phyloP scores from a whole-genome alignment of 805 yeast species.

The Saccharomyces eubayanus region DNA sequence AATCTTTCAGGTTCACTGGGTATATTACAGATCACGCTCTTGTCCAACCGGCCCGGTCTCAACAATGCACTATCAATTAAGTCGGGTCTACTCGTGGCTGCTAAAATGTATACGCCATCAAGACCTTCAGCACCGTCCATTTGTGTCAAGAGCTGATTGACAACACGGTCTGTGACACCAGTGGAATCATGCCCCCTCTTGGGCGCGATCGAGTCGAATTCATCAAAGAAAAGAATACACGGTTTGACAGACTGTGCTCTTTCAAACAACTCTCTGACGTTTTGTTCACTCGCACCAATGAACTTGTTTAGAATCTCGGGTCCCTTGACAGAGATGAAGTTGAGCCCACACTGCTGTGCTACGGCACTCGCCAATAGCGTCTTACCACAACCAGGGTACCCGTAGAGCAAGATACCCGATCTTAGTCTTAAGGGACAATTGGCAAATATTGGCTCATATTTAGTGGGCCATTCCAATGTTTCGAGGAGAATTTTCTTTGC shows the following conservation, averaged over 20 bases:
- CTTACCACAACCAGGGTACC: constrained; percentile 97
- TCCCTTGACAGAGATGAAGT: constrained; percentile 88
- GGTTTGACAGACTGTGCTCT: constrained; percentile 93
- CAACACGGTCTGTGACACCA: constrained; percentile 96
- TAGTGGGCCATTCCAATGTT: constrained; percentile 95
- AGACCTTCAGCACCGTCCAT: constrained; percentile 99
- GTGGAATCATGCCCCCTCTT: constrained; percentile 97
- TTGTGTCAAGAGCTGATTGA: constrained; percentile 91
- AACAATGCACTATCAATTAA: constrained; percentile 88
- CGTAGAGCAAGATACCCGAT: constrained; percentile 84
- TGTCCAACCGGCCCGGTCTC: constrained; percentile 94
- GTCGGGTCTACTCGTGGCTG: constrained; percentile 95
- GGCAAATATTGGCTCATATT: constrained; percentile 89
- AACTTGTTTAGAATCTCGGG: constrained; percentile 93
- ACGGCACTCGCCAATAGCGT: constrained; percentile 88
- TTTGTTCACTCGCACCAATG: constrained; percentile 95
- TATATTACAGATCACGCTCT: constrained; percentile 82
- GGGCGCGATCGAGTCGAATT: constrained; percentile 94
- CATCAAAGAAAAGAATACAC: constrained; percentile 87
- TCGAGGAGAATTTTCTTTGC: constrained; percentile 73
- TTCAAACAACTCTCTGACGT: constrained; percentile 86
- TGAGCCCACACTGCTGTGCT: constrained; percentile 87
- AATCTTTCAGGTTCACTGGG: constrained; percentile 64
- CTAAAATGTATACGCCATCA: constrained; percentile 92
- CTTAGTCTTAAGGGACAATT: constrained; percentile 79